These are phyloP conservation scores for Suhomyces wounanorum DNA, from an alignment of 1,139 yeast species.

Conservation along the genomic window DNA sequence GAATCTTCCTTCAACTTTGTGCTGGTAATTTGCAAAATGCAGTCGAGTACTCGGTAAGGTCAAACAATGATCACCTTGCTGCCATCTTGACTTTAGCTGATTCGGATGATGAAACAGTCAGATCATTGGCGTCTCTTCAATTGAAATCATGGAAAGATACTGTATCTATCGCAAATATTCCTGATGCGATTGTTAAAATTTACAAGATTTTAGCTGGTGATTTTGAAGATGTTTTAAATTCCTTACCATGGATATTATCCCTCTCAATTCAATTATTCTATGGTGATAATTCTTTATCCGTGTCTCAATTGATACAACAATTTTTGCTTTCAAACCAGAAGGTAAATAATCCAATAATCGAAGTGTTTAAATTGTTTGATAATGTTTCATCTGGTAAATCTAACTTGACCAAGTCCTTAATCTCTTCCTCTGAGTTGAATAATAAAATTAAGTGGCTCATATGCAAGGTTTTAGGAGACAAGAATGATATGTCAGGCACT, in stretches of 20 bases:
- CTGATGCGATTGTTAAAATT: constrained; percentile 54
- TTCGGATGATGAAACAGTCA: constrained; percentile 61
- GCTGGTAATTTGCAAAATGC: constrained; percentile 66
- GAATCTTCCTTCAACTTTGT: constrained; percentile 54
- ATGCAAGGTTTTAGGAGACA: constrained; percentile 39
- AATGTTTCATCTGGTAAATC: constrained; percentile 5
- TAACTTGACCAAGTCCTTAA: constrained; percentile 4
- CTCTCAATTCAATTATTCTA: constrained; percentile 63
- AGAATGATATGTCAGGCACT: background rate
- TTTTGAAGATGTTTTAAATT: constrained; percentile 39
- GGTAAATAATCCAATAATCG: constrained; percentile 18
- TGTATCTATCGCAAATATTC: constrained; percentile 47
- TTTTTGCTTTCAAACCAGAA: constrained; percentile 12
- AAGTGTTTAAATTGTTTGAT: constrained; percentile 27
- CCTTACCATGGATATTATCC: constrained; percentile 67
- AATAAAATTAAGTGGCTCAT: constrained; percentile 57
- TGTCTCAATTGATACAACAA: constrained; percentile 42
- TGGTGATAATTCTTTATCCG: constrained; percentile 49
- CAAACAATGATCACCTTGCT: constrained; percentile 69
- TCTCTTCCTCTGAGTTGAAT: constrained; percentile 23
- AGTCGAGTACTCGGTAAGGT: constrained; percentile 54
- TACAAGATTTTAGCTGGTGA: constrained; percentile 69
- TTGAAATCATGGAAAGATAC: constrained; percentile 62
- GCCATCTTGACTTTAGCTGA: constrained; percentile 70
- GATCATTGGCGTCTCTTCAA: constrained; percentile 59